These are phyloP conservation scores for Pleurotus salmoneostramineus DNA, from an alignment of 768 basidiomycete species.

Conservation along the genomic window DNA sequence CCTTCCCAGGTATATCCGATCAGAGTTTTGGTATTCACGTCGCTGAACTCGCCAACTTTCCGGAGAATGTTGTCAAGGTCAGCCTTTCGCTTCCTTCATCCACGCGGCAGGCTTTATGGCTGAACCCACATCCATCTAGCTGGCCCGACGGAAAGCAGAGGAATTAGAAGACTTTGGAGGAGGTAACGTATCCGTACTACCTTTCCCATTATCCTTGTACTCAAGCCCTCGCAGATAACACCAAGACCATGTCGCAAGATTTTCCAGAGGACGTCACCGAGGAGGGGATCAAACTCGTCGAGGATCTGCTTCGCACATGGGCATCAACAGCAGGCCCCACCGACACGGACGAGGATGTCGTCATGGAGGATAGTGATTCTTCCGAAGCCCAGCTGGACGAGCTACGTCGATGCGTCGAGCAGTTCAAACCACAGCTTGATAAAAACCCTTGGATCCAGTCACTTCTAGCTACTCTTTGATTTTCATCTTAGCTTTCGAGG, in stretches of 20 bases:
- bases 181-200: conserved; percentile 20
- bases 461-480: conserved; percentile 39
- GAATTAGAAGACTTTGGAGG: conserved; percentile 84
- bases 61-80: conserved; percentile 88
- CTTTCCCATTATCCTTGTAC: conserved; percentile 6
- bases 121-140: conserved; percentile 32
- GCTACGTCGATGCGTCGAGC: conserved; percentile 59
- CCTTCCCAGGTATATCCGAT: conserved; percentile 73
- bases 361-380: conserved; percentile 33
- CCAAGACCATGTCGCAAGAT: conserved; percentile 29
- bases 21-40: conserved; percentile 99
- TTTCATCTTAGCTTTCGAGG: background rate
- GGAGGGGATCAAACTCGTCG: conserved; percentile 77
- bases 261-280: conserved; percentile 61
- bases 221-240: conserved; percentile 14
- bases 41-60: conserved; percentile 96
- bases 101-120: background rate
- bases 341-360: conserved; percentile 41
- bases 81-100: conserved; percentile 9
- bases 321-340: conserved; percentile 28
- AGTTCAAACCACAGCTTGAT: conserved; percentile 68
- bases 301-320: conserved; percentile 73
- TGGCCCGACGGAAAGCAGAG: conserved; percentile 89
- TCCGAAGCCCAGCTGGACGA: conserved; percentile 43
- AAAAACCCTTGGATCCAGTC: conserved; percentile 75